These are phyloP conservation scores for Sphaerobolus stellatus DNA, from an alignment of 1,284 basidiomycete species.

Conservation along the genomic window DNA sequence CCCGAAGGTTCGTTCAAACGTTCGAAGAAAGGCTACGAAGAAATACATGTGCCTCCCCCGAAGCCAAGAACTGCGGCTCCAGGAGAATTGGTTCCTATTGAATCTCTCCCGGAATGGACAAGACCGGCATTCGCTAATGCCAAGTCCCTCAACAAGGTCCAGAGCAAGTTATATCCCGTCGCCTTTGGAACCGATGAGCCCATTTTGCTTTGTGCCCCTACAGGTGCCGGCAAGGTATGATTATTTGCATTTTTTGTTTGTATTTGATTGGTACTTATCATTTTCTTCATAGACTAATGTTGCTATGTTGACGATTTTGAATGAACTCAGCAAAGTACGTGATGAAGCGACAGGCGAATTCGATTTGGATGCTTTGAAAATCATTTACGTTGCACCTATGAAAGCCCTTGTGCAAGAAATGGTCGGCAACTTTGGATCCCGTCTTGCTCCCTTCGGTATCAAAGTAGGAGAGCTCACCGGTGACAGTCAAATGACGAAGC, in stretches of 20 bases:
- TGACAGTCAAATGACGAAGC: constrained; percentile 97
- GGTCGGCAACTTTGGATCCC: constrained; percentile 89
- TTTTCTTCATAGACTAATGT: constrained; percentile 94
- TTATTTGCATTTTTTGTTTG: constrained; percentile 10
- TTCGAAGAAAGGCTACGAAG: constrained; percentile 95
- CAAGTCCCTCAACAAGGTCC: constrained; percentile 88
- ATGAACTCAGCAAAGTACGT: constrained; percentile 83
- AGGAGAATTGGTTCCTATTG: constrained; percentile 75
- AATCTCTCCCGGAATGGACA: constrained; percentile 84
- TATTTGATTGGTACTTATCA: constrained; percentile 11
- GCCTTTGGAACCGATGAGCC: constrained; percentile 96
- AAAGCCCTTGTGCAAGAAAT: constrained; percentile 98
- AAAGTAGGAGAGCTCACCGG: constrained; percentile 95
- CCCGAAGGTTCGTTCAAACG: constrained; percentile 98
- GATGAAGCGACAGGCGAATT: constrained; percentile 83
- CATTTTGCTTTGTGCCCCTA: constrained; percentile 94
- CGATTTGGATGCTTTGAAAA: constrained; percentile 92
- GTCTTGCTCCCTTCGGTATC: constrained; percentile 81
- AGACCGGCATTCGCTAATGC: constrained; percentile 79
- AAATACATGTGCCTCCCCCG: constrained; percentile 95
- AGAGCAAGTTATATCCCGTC: constrained; percentile 88
- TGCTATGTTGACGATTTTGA: constrained; percentile 91
- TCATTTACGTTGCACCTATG: constrained; percentile 99
- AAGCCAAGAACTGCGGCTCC: constrained; percentile 72
- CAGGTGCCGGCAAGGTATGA: constrained; percentile 94